Conservation (phyloP, 2,329 filamentous ascomycete species). For the Neofusicoccum laricinum region DNA sequence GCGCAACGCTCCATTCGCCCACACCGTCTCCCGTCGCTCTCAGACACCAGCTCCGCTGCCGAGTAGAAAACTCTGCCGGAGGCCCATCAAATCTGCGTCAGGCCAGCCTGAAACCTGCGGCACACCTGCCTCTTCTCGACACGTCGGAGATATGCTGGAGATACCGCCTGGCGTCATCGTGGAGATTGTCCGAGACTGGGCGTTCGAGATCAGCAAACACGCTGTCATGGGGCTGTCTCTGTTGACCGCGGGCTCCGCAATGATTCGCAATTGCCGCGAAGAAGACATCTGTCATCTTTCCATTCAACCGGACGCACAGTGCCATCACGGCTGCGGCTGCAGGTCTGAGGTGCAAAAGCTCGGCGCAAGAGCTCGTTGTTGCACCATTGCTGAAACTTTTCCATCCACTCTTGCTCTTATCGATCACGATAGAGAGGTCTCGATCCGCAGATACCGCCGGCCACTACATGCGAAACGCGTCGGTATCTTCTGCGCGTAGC, state of each 20-base stretch:
- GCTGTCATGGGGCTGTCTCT: not conserved
- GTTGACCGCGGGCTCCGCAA: not conserved
- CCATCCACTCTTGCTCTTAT: not conserved
- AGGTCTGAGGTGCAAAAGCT: not conserved
- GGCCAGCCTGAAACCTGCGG: not conserved
- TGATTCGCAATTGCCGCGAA: not conserved
- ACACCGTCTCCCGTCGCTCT: not conserved
- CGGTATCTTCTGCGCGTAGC: not conserved
- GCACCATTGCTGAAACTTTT: not conserved
- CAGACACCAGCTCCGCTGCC: not conserved
- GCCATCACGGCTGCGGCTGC: not conserved
- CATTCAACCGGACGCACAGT: not conserved
- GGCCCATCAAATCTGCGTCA: not conserved
- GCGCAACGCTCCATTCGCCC: not conserved
- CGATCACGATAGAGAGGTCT: not conserved
- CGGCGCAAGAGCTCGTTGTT: not conserved
- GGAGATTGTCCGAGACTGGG: not conserved
- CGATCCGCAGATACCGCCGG: not conserved
- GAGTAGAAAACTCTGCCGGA: not conserved
- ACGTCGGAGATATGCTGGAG: not conserved
- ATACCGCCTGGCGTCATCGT: not conserved
- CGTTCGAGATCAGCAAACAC: slow-evolving; percentile 7
- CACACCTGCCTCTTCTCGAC: not conserved
- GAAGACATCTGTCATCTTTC: not conserved
- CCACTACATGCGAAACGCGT: not conserved